These are phyloP conservation scores for Wickerhamomyces sp. DNA, from an alignment of 1,139 yeast species.

Conservation along the genomic window DNA sequence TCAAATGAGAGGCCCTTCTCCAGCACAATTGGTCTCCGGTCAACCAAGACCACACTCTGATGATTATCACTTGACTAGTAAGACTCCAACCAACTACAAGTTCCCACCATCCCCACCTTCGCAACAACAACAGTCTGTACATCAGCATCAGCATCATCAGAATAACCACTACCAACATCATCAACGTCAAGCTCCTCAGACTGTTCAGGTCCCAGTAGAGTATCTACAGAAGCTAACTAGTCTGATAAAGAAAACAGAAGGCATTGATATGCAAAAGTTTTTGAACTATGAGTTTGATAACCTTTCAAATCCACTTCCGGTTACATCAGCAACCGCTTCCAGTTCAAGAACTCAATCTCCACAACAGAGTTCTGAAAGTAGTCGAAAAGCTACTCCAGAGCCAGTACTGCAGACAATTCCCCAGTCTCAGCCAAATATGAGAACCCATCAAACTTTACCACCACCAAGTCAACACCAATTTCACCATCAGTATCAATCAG, in stretches of 20 bases:
- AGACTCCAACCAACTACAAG: slow-evolving; percentile 40
- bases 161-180: too few species aligned
- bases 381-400: neutral
- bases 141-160: too few species aligned
- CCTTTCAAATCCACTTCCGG: neutral
- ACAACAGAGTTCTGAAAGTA: neutral
- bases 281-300: slow-evolving; percentile 14
- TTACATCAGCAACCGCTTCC: neutral
- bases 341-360: neutral
- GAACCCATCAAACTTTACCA: neutral
- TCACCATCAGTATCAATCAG: neutral
- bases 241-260: slow-evolving; percentile 18
- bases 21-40: neutral
- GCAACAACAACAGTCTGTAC: neutral
- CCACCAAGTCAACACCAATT: neutral
- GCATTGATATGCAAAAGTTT: slow-evolving; percentile 17
- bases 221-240: slow-evolving; percentile 37
- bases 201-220: slow-evolving; percentile 38
- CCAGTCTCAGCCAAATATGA: neutral
- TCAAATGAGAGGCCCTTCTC: neutral
- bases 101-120: slow-evolving; percentile 34
- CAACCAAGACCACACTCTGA: slow-evolving; percentile 5
- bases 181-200: slow-evolving; percentile 8
- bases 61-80: slow-evolving; percentile 36
- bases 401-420: neutral